Conservation (phyloP, 2,329 filamentous ascomycete genomes). For the Fusarium equiseti region DNA sequence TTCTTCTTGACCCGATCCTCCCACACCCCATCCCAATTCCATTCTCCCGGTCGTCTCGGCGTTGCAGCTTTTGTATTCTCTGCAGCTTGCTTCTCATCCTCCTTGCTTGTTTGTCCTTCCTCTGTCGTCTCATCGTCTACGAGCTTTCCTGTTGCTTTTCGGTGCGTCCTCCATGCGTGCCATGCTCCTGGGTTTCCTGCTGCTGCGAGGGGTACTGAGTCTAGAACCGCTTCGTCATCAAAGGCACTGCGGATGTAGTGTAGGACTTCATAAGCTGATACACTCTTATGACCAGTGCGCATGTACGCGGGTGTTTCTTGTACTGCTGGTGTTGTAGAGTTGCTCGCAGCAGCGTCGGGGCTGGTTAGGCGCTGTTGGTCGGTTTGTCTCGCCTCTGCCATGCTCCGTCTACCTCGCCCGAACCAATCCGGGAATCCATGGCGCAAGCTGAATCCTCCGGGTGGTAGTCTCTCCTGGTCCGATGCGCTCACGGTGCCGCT, state of each 20-base stretch:
- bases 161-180: slow-evolving; percentile 89
- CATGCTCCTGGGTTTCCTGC: slow-evolving; percentile 92
- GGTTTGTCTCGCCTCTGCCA: slow-evolving; percentile 54
- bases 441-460: slow-evolving; percentile 88
- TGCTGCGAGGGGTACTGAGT: slow-evolving; percentile 81
- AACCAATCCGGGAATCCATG: slow-evolving; percentile 96
- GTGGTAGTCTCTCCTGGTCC: slow-evolving; percentile 84
- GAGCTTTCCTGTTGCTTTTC: slow-evolving; percentile 54
- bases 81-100: slow-evolving; percentile 1
- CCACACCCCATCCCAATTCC: slow-evolving; percentile 99
- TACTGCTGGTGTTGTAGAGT: slow-evolving; percentile 49
- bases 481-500: slow-evolving; percentile 84
- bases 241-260: slow-evolving; percentile 87
- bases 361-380: slow-evolving; percentile 53
- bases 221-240: slow-evolving; percentile 79
- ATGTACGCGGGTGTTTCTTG: slow-evolving; percentile 54
- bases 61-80: slow-evolving; percentile 26
- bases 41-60: slow-evolving; percentile 73
- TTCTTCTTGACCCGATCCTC: slow-evolving; percentile 86
- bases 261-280: slow-evolving; percentile 76
- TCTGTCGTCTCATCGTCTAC: slow-evolving; percentile 23
- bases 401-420: slow-evolving; percentile 65
- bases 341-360: slow-evolving; percentile 44
- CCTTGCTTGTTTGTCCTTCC: neutral
- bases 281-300: slow-evolving; percentile 56